phyloP scores from a whole-genome alignment of 148 eudicot genomes.

The Amaranthus hypochondriacus region DNA sequence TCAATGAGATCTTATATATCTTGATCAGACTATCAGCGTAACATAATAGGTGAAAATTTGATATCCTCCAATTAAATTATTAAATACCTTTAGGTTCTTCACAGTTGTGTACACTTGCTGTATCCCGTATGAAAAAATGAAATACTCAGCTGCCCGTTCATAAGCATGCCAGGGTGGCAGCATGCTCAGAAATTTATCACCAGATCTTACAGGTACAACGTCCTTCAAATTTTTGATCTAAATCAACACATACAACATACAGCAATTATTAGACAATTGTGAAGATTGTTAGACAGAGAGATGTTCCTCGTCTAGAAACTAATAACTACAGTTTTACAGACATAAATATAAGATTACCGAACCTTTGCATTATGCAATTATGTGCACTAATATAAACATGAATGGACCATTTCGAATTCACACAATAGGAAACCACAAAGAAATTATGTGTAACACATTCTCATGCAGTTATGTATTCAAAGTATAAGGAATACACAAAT shows the following conservation, averaged over 20 bases:
- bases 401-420: neutral
- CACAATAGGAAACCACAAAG: neutral
- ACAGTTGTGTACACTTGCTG: constrained; percentile 85
- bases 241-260: constrained; percentile 16
- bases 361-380: neutral
- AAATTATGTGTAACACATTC: neutral
- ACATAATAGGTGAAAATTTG: neutral
- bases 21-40: neutral
- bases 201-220: constrained; percentile 68
- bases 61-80: neutral
- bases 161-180: constrained; percentile 99
- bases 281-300: neutral
- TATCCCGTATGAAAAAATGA: constrained; percentile 58
- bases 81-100: constrained; percentile 59
- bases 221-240: constrained; percentile 75
- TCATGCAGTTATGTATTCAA: neutral
- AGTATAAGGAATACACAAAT: neutral
- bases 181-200: constrained; percentile 86
- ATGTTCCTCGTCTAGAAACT: neutral
- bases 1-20: neutral
- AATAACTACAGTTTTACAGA: neutral
- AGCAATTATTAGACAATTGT: neutral
- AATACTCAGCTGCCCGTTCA: constrained; percentile 86
- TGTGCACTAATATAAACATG: neutral
- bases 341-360: neutral